Evolutionary conservation across 2,329 filamentous ascomycete species (phyloP).

Genomic region (Sclerotinia minor): DNA sequence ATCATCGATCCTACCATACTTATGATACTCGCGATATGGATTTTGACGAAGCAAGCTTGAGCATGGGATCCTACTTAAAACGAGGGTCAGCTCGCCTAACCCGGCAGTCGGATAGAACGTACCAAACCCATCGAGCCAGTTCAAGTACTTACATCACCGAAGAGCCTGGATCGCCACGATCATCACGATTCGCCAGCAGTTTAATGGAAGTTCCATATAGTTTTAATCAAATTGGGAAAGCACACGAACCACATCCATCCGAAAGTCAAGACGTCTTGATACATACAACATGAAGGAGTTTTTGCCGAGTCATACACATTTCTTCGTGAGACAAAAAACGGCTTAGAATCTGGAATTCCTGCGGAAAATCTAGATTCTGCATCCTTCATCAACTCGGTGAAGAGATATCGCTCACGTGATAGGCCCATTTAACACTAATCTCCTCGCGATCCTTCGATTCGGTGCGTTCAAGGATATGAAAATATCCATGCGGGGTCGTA

Average conservation of each 20-base stretch:
- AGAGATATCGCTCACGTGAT: slow-evolving; percentile 6
- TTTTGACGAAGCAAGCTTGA: slow-evolving; percentile 16
- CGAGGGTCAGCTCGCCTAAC: slow-evolving; percentile 7
- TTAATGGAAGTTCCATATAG: slow-evolving; percentile 8
- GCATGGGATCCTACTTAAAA: slow-evolving; percentile 1
- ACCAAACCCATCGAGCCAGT: slow-evolving; percentile 5
- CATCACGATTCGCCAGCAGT: slow-evolving; percentile 11
- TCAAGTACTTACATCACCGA: slow-evolving; percentile 5
- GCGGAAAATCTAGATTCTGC: background rate
- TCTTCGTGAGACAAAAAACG: slow-evolving; percentile 9
- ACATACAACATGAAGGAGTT: slow-evolving; percentile 4
- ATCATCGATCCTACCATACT: slow-evolving; percentile 7
- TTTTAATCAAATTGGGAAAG: background rate
- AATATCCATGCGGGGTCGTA: slow-evolving; percentile 14
- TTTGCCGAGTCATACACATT: background rate
- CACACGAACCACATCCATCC: background rate
- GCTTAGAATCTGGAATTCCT: background rate
- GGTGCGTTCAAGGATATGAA: slow-evolving; percentile 16
- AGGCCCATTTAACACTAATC: background rate
- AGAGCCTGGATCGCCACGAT: slow-evolving; percentile 1
- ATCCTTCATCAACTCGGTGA: background rate
- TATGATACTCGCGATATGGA: slow-evolving; percentile 14
- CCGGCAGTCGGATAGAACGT: slow-evolving; percentile 5
- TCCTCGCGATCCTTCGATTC: slow-evolving; percentile 3
- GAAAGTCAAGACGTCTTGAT: slow-evolving; percentile 15